Evolutionary conservation across 148 eudicot species (phyloP), one percentile per base, ranked within the genome.

Genomic region (Spergularia bocconei): DNA sequence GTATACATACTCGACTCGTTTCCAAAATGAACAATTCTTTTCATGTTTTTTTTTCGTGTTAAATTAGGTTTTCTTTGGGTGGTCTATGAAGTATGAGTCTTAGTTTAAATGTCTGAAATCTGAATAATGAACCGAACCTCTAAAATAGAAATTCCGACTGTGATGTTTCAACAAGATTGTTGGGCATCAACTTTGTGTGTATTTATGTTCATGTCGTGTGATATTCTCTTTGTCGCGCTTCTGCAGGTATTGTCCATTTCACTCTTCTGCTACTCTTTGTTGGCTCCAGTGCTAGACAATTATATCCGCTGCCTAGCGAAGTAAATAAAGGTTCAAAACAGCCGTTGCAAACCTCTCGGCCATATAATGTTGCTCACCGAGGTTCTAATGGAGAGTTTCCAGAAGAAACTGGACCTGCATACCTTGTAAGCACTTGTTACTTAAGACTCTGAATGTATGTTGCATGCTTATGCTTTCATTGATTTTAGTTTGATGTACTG

Each of bases 321-420:
- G 69, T 72, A 15, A 60, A 76, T 65, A 82, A 84, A 72, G 82
- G 76, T 58, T 47, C 77, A 25, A 90, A 75, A 67, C 88, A 82
- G 78, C 94, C 97, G 63, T 74, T 95, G 62, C 99, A 95, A 79
- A 95, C 91, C 63, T 90, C 81, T 61, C 96, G 92, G 4, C 87
- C 97, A 11, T 95, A 79, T 79, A 95, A 95, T 74, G 61, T 95
- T 81, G 99, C 99, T 47, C 99, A 92, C 74, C 87, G 99, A 73
- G 99, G 99, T 71, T 86, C 99, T 58, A 95, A 95, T 85, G 99
- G 99, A 67, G 99, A 95, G 82, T 48, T 89, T 72, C 99, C 99
- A 36, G 99, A 95, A 84, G 99, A 92, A 86, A 89, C 96, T 71
- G 84, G 88, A 75, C 82, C 92, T 67, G 97, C 99, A 54, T 95